Conservation (phyloP, 2,329 filamentous ascomycete genomes). For the Cylindrodendrum hubeiense region DNA sequence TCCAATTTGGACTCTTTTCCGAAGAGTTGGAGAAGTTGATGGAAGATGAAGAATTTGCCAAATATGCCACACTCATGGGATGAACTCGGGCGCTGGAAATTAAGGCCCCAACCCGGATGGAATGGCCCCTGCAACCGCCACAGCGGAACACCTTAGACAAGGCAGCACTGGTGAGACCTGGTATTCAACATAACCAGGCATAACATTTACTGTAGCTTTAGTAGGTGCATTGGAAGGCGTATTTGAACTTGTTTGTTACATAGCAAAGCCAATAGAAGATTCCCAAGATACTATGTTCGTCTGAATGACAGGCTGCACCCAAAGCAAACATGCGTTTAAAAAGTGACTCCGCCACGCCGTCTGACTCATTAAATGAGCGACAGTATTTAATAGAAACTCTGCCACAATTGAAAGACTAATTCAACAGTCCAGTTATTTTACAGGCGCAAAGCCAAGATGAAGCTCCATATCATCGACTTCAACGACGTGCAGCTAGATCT, state of each 20-base stretch:
- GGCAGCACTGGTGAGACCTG: no score
- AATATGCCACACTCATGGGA: conserved; percentile 34
- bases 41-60: conserved; percentile 43
- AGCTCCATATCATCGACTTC: conserved; percentile 7
- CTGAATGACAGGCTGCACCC: background rate
- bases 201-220: no score
- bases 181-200: no score
- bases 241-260: no score
- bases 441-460: background rate
- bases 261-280: no score
- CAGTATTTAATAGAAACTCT: background rate
- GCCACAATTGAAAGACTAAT: no score
- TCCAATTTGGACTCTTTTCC: conserved; percentile 42
- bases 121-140: no score
- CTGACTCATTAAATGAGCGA: background rate
- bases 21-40: conserved; percentile 46
- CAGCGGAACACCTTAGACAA: no score
- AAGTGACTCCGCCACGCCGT: background rate
- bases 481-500: background rate
- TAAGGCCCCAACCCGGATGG: no score
- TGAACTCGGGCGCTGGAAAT: background rate
- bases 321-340: background rate
- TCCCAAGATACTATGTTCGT: no score
- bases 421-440: no score
- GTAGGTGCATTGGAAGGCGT: no score